phyloP scores from a whole-genome alignment of 192 early-diverging fungal genomes.

The Anaeromyces robustus region DNA sequence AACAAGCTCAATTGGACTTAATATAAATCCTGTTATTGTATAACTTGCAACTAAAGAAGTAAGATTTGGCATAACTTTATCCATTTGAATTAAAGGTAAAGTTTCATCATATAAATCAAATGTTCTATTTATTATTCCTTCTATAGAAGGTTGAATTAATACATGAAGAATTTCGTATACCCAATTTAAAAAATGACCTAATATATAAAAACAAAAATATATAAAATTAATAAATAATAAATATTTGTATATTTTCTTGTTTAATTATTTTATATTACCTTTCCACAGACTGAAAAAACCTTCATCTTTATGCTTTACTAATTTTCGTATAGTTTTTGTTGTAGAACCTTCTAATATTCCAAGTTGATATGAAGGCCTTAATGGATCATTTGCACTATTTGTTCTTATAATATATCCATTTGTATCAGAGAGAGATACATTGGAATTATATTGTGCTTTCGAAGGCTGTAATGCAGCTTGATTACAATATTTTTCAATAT shows the following conservation, averaged over 20 bases:
- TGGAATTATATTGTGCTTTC: not conserved
- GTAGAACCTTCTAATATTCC: conserved; percentile 14
- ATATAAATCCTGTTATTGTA: not conserved
- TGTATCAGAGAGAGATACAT: conserved; percentile 6
- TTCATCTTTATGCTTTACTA: conserved; percentile 16
- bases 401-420: conserved; percentile 24
- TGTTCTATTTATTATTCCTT: conserved; percentile 7
- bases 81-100: conserved; percentile 2
- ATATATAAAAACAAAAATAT: too few relatives aligned
- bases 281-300: conserved; percentile 32
- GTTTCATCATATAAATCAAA: conserved; percentile 4
- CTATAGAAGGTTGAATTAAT: conserved; percentile 13
- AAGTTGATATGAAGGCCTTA: conserved; percentile 29
- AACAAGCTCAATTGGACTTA: not conserved
- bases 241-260: too few relatives aligned
- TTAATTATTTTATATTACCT: conserved; percentile 10
- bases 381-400: conserved; percentile 14
- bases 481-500: not conserved
- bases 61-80: not conserved
- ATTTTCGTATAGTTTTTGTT: conserved; percentile 5
- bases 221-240: too few relatives aligned
- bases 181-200: not conserved
- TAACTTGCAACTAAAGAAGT: not conserved
- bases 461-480: not conserved
- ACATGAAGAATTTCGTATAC: not conserved